Evolutionary conservation across 1,139 yeast species (phyloP), one percentile per base, ranked within the genome.

Genomic region (Blastobotrys raffinosifermentans): DNA sequence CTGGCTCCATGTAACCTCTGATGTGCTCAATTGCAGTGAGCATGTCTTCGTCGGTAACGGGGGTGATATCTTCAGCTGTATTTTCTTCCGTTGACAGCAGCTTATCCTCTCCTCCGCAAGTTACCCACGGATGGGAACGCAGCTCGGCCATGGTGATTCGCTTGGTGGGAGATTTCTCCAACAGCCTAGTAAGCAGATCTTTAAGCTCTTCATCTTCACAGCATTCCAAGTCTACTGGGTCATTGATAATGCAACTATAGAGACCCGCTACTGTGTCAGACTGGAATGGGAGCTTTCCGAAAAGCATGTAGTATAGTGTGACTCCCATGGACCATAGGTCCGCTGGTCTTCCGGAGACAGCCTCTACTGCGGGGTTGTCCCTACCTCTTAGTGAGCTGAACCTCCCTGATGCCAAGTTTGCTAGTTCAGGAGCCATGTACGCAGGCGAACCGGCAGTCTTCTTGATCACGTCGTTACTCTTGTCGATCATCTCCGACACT

Each of bases 381-480:
- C 14, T 6, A 6, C 14, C 11, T 7, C 11, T 25, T 6, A 25
- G 15, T 8, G 27, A 8, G n/a, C n/a, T n/a, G n/a, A n/a, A n/a
- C n/a, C n/a, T n/a, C 13, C 27, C 27, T 6, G 27, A 25, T 32
- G 38, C 46, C 26, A 55, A 49, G 84, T 61, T 80, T 75, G 39
- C 96, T 84, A 80, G 61, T 51, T 79, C 86, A 0, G 91, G 91
- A 0, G 87, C 84, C 59, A 78, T 72, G 55, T 83, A 84, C 0
- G 93, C 94, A 0, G 94, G 94, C 0, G 91, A 80, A 3, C 94
- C 94, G 0, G 85, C 93, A 1, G 87, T 81, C 52, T 79, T 79
- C 34, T 45, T 64, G 58, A 38, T 52, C 4, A 46, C 44, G 35
- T 63, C 66, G 54, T 79, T 75, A n/a, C 73, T 77, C 34, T 65